Conservation (phyloP, 352 stramenopile species). For the Pythium guiyangense region DNA sequence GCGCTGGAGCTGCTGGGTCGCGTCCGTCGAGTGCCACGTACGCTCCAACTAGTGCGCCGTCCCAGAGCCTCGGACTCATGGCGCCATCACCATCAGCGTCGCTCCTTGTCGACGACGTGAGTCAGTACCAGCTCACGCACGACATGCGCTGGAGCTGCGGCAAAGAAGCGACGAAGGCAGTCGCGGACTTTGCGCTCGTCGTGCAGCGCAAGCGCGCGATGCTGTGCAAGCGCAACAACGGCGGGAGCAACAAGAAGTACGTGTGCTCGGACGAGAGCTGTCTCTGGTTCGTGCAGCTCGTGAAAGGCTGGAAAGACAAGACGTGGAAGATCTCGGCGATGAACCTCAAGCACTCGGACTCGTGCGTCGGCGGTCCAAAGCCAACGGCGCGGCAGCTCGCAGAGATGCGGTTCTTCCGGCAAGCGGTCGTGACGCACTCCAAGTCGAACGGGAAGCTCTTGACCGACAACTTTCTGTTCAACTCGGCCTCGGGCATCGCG, state of each 20-base stretch:
- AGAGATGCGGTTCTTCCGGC: slow-evolving; percentile 79
- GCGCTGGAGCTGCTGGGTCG: background rate
- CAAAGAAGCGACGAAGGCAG: slow-evolving; percentile 73
- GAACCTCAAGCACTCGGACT: slow-evolving; percentile 76
- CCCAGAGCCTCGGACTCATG: too few relatives aligned
- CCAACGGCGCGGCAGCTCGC: slow-evolving; percentile 72
- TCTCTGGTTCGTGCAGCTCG: slow-evolving; percentile 73
- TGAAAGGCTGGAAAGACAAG: slow-evolving; percentile 79
- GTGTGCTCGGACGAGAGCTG: slow-evolving; percentile 73
- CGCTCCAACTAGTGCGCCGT: too few relatives aligned
- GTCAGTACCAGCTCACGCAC: slow-evolving; percentile 67
- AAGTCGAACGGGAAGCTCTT: slow-evolving; percentile 74
- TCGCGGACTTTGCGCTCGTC: slow-evolving; percentile 72
- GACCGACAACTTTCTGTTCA: slow-evolving; percentile 71
- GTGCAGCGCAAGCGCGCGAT: slow-evolving; percentile 77
- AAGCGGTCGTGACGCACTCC: slow-evolving; percentile 73
- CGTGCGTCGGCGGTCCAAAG: slow-evolving; percentile 52
- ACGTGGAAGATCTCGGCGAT: slow-evolving; percentile 86
- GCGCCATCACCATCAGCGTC: slow-evolving; percentile 18
- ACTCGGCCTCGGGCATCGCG: slow-evolving; percentile 70
- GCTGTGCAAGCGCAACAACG: slow-evolving; percentile 79
- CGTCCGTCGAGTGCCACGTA: too few relatives aligned
- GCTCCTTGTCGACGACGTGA: slow-evolving; percentile 51
- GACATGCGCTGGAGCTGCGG: slow-evolving; percentile 77
- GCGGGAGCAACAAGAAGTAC: slow-evolving; percentile 85